Base-by-base conservation (phyloP, 148 eudicot species). In the Fagopyrum tataricum region DNA sequence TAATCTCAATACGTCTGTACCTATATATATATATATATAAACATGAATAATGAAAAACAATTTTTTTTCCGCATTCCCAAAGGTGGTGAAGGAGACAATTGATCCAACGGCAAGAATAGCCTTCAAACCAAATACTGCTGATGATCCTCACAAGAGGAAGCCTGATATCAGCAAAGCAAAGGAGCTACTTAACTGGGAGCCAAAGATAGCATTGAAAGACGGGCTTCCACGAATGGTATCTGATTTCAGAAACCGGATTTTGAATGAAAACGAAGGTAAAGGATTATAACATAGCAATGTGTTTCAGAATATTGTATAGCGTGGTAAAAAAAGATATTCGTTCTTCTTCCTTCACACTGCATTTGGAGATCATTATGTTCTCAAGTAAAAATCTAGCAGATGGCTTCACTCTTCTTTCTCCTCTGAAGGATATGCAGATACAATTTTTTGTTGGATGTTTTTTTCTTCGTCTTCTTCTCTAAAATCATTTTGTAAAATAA, bases 81-180 rank as follows among this genome's bases (percentile, higher is more conserved):
- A 91, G 97, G 94, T 91, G 69, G 97, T 91, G 14, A 89, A 91
- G 75, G 95, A 89, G 78, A 84, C 87, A 26, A 84, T 91, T 68
- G 97, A 91, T 80, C 78, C 90, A 9, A 87, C 86, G 78, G 97
- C 97, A 41, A 76, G 84, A n/a, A 87, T 91, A 76, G 89, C 80
- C 49, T 91, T 87, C 79, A 80, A 69, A 76, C 74, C 75, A 18
- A 91, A 89, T 79, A 91, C 97, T 41, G 94, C 90, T 23, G 97
- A 91, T 79, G 97, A 91, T 82, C 97, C 97, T 37, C 97, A 91
- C 71, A 89, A 83, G 82, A 83, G 97, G 82, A 91, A 91, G 74
- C 97, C 97, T 43, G 97, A 91, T 87, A 91, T 91, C 78, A 82
- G 85, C 84, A 91, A 82, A 76, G 97, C 94, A 40, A 91, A 87